Conservation (phyloP, 768 basidiomycete species). For the Pholiota molesta region DNA sequence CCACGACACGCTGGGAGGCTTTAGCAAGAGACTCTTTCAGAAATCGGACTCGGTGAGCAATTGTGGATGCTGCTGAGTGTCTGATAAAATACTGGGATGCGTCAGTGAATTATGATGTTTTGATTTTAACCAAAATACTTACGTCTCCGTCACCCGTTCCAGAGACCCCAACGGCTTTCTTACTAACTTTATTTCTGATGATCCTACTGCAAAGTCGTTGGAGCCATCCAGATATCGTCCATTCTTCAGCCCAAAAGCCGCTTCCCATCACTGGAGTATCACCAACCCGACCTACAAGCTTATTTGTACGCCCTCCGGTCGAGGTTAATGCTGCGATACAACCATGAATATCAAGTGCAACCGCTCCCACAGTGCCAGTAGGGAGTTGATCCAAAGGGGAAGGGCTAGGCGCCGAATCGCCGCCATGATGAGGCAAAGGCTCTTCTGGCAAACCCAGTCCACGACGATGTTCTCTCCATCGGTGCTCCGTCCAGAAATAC, state of each 20-base stretch:
- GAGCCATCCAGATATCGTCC: constrained; percentile 40
- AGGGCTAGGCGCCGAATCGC: constrained; percentile 17
- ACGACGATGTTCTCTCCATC: constrained; percentile 79
- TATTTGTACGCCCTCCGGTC: constrained; percentile 84
- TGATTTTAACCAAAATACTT: constrained; percentile 23
- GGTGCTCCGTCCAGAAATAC: constrained; percentile 75
- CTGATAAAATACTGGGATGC: constrained; percentile 73
- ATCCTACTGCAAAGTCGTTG: constrained; percentile 38
- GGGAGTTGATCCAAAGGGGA: constrained; percentile 58
- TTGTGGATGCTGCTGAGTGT: constrained; percentile 62
- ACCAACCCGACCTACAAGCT: constrained; percentile 80
- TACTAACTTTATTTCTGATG: constrained; percentile 10
- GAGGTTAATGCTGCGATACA: constrained; percentile 77
- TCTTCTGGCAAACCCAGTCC: constrained; percentile 77
- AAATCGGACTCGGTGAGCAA: constrained; percentile 69
- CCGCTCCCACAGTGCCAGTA: constrained; percentile 83
- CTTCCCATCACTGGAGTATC: constrained; percentile 80
- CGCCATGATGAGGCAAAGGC: constrained; percentile 43
- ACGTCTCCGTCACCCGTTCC: constrained; percentile 89
- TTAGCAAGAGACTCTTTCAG: constrained; percentile 55
- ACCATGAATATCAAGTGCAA: constrained; percentile 74
- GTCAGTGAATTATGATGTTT: constrained; percentile 8
- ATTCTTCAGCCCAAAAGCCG: constrained; percentile 88
- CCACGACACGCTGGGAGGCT: constrained; percentile 58
- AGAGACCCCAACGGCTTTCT: constrained; percentile 68